Evolutionary conservation across 2,329 filamentous ascomycete genomes (phyloP), one percentile per base, ranked within the genome.

Genomic region (Chalara sp.): DNA sequence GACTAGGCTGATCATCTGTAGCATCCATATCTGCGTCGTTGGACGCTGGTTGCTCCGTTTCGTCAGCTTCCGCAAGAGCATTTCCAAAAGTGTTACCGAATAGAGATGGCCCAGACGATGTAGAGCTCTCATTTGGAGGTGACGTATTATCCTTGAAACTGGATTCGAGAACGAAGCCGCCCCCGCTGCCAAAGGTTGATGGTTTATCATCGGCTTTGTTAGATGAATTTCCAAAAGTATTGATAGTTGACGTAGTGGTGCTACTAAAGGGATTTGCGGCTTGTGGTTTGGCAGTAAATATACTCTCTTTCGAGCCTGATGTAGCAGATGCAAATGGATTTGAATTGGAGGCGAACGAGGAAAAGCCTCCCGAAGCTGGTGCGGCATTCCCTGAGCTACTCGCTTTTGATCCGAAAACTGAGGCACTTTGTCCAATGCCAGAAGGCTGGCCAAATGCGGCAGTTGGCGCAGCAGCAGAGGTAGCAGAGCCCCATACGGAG

Each of bases 81-180:
- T 77, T 76, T 6, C 76, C 73, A 64, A 89, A 87, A 7, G 70
- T 75, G 48, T 70, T 72, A n/a, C 79, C 79, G 61, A 88, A 87
- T 56, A 86, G 73, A 5, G 73, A 72, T n/a, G 66, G 65, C 28
- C 66, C 64, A 28, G 67, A 63, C 12, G 76, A 69, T 54, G 77
- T 78, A 6, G 76, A 72, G 35, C 75, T 68, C 51, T 84, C 80
- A 29, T 86, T 76, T 52, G 80, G 81, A 1, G 78, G 73, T 43
- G 75, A 89, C 1, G 63, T 61, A 50, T 65, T 65, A 6, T 65
- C 59, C 49, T 71, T 74, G 21, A 72, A 67, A 1, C 63, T 65
- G 8, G 64, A 62, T 11, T 57, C 58, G 12, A 67, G 60, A 31
- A 54, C 59, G 46, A 67, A 67, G 21, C 50, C 50, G 52, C 51